phyloP scores from a whole-genome alignment of 2,329 filamentous ascomycete species.

The Stylonectria norvegica region DNA sequence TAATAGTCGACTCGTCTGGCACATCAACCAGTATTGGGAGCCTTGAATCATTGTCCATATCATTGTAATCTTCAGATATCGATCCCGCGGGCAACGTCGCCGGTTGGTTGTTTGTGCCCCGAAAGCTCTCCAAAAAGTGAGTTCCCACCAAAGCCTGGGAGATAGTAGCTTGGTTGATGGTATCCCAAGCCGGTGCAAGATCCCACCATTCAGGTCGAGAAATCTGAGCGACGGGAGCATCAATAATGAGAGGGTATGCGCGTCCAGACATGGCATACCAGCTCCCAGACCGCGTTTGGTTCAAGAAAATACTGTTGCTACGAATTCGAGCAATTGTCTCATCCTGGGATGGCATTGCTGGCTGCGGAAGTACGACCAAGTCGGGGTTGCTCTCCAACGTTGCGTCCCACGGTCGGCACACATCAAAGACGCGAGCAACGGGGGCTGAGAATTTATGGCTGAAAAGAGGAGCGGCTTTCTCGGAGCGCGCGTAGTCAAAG shows the following conservation, averaged over 20 bases:
- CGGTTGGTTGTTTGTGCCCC: constrained; percentile 33
- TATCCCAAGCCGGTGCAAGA: constrained; percentile 37
- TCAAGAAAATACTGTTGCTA: constrained; percentile 73
- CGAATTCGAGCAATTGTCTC: constrained; percentile 50
- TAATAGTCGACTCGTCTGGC: constrained; percentile 40
- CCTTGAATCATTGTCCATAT: constrained; percentile 34
- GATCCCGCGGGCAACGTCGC: constrained; percentile 37
- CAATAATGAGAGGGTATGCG: constrained; percentile 80
- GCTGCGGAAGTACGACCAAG: constrained; percentile 83
- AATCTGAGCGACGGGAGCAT: constrained; percentile 51
- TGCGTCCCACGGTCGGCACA: constrained; percentile 71
- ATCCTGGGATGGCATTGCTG: constrained; percentile 58
- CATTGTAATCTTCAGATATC: constrained; percentile 26
- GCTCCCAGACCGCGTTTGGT: constrained; percentile 78
- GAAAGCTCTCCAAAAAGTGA: constrained; percentile 54
- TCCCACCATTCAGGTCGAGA: constrained; percentile 48
- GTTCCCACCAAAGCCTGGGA: constrained; percentile 67
- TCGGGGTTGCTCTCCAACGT: constrained; percentile 63
- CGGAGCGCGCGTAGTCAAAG: constrained; percentile 62
- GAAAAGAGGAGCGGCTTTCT: constrained; percentile 57
- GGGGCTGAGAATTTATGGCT: constrained; percentile 69
- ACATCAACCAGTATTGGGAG: constrained; percentile 27
- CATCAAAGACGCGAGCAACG: constrained; percentile 84
- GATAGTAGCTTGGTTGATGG: constrained; percentile 45
- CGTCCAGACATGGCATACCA: constrained; percentile 93